Base-by-base conservation (phyloP, 2,329 filamentous ascomycete species). In the Dryadomyces quercus-mongolicae region DNA sequence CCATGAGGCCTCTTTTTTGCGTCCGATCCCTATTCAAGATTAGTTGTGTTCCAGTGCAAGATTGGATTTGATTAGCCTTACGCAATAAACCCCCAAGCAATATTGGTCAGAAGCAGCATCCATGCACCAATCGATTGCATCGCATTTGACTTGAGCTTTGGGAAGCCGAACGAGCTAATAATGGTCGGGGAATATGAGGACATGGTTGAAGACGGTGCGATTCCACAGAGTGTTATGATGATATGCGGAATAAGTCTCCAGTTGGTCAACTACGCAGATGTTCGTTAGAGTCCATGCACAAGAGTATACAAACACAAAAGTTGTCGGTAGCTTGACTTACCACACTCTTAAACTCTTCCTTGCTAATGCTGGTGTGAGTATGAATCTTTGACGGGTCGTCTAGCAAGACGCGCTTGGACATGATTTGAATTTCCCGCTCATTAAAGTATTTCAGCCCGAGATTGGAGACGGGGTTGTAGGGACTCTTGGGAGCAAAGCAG, bases 111-210 rank as follows among this genome's bases (percentile, higher is more conserved):
- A 75, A 68, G 0, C 76, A 76, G 4, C 25, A 79, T 71, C 65
- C 77, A 77, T 10, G 75, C 70, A 63, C 77, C 76, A 10, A 82
- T 76, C 0, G 76, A 74, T 0, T 76, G 72, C 59, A 81, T 64
- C 0, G 78, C 78, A 55, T 82, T 81, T 49, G 71, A 71, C 0
- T 62, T 66, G 3, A 81, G 69, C 0, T 64, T 61, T 4, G 62
- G 64, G 57, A 77, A 81, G 0, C 78, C 78, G 49, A 81, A 74
- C 12, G 69, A 70, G 51, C 66, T 71, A 55, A 81, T 74, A 49
- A 82, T 74, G 6, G 72, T 72, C 0, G 78, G 78, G 0, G 74
- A 71, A 57, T 81, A 59, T 7, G 55, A 56, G 52, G 54, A 58
- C 2, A 58, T 43, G 0, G 56, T 80, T 75, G 53, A 75, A 70